Conservation (phyloP, 2,329 filamentous ascomycete species). For the Paracamarosporium sp. region DNA sequence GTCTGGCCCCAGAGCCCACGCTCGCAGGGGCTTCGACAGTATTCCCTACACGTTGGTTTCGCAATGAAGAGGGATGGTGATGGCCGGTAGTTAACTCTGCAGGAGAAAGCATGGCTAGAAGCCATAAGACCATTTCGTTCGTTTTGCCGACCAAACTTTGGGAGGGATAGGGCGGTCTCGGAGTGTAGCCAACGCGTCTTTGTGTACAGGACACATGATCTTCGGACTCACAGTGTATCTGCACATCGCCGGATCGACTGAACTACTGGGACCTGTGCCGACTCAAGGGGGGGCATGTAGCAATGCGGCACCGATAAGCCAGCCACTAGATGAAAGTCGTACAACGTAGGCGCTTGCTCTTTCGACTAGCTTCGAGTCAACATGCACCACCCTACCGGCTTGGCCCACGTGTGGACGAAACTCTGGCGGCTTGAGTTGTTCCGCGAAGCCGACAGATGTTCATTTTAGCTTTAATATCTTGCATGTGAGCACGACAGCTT, state of each 20-base stretch:
- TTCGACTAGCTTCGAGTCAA: conserved; percentile 22
- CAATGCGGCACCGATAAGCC: conserved; percentile 17
- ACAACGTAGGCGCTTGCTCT: conserved; percentile 21
- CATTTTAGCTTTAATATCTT: conserved; percentile 12
- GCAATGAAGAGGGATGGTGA: conserved; percentile 2
- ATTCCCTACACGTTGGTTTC: conserved; percentile 20
- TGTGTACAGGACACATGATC: conserved; percentile 12
- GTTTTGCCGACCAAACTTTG: conserved; percentile 7
- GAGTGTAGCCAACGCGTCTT: conserved; percentile 9
- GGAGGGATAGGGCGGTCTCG: conserved; percentile 13
- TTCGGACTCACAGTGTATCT: conserved; percentile 9
- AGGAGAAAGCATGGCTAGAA: conserved; percentile 7
- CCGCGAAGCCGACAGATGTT: conserved; percentile 17
- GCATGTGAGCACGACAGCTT: conserved; percentile 24
- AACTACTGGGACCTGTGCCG: conserved; percentile 14
- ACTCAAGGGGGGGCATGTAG: conserved; percentile 11
- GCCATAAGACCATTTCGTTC: conserved; percentile 10
- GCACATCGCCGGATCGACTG: conserved; percentile 15
- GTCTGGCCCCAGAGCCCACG: background rate
- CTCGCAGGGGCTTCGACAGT: conserved; percentile 11
- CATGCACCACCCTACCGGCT: conserved; percentile 21
- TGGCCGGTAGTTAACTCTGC: conserved; percentile 15
- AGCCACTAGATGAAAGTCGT: conserved; percentile 20
- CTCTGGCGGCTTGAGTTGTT: conserved; percentile 14
- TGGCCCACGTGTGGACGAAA: conserved; percentile 36